Base-by-base conservation (phyloP, 176 grass and related monocot species). In the Oryza australiensis region DNA sequence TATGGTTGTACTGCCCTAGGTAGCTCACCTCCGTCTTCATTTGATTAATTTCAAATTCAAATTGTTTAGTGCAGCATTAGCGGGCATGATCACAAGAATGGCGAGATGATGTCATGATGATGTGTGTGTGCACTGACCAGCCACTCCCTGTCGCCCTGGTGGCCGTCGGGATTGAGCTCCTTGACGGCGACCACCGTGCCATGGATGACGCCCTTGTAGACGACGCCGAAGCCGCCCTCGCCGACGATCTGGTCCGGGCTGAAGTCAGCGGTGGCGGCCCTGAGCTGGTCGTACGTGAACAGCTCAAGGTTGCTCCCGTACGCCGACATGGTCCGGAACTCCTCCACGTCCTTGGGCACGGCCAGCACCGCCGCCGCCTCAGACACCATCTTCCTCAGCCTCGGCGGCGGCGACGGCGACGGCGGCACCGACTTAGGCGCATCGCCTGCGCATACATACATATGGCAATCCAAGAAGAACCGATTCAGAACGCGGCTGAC, bases 131-230 rank as follows among this genome's bases (percentile, higher is more conserved):
- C 13, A 77, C 83, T 65, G 29, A 94, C 93, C 90, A 95, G 80
- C 93, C 93, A 96, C 79, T 96, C 93, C 68, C 89, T 88, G 83
- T 96, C 93, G 1, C 93, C 93, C 74, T 96, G 93, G 37, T 86
- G 87, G n/a, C 93, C 86, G 5, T 85, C 86, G 1, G 68, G 83
- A 71, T 96, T 96, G 78, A 96, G 89, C 70, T 82, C 35, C 90
- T 96, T 93, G 33, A 96, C 90, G 48, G 93, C 90, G 32, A 96
- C 90, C 20, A 62, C 57, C 1, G 15, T 22, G 2, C 75, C 90
- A 66, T 68, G 90, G 38, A 92, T 35, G 7, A 84, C 0, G 0
- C 93, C 93, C 51, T 80, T 74, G 80, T 93, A 96, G 1, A 96
- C 93, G 34, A 93, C 86, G 76, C 93, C 93, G 46, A 96, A 96